Evolutionary conservation across 805 yeast species (phyloP), one percentile per base, ranked within the genome.

Genomic region (Myxozyma kluyveri): DNA sequence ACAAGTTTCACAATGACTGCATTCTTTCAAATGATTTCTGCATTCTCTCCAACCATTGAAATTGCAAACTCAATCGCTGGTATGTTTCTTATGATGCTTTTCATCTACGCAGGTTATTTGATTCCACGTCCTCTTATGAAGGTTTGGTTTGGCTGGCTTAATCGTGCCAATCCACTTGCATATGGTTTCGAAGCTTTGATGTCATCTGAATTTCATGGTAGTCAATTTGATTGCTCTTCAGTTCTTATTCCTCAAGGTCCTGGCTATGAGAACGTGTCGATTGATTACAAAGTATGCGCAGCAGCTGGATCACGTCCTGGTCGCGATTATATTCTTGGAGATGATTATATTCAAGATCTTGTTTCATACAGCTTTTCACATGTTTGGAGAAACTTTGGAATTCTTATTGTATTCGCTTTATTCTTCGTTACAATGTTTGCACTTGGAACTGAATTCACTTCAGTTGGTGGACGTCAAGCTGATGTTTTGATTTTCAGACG

Each of bases 371-470:
- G 64, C 19, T 80, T 75, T 62, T 57, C 67, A 22, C 87, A 88
- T 67, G 75, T 78, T 45, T 88, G 96, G 96, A 81, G 95, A 72
- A 85, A 88, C 66, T 75, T 84, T 51, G 96, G 89, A 63, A 79
- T 84, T 53, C 53, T 78, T 53, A 65, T 81, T 63, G 87, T 77
- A 2, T 83, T 74, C 67, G 74, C 50, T 22, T 56, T 72, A 3
- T 75, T 72, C 56, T 74, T 69, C 58, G 43, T 66, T 19, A 47
- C 48, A 23, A 47, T 63, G 39, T 65, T 71, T 39, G 46, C 66
- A 23, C 32, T 67, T 19, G 69, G 67, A 3, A 61, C 72, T 17
- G 72, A 72, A 56, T 63, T 55, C 45, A 70, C 70, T 23, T 5
- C 22, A 9, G 23, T 35, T 5, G 61, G 56, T 41, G 62, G 66